Conservation (phyloP, 352 stramenopile genomes). For the Phytophthora rubi region DNA sequence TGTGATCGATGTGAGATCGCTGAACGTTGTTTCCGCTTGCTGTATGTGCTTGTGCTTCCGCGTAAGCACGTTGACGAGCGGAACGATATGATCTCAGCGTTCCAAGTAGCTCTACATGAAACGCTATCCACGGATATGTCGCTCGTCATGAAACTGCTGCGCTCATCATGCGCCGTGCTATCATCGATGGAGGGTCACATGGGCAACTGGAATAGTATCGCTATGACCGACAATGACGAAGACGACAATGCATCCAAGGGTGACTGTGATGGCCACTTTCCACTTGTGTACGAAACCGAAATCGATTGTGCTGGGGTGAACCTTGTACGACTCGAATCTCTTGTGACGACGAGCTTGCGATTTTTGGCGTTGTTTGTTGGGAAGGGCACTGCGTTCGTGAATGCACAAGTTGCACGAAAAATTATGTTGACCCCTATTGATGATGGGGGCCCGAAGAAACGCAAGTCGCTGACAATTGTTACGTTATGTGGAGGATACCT, state of each 20-base stretch:
- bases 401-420: conserved; percentile 23
- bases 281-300: conserved; percentile 46
- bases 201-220: conserved; percentile 33
- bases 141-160: conserved; percentile 69
- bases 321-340: conserved; percentile 41
- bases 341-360: conserved; percentile 54
- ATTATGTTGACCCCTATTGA: conserved; percentile 61
- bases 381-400: conserved; percentile 3
- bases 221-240: conserved; percentile 13
- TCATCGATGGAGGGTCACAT: conserved; percentile 25
- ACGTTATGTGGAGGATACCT: conserved; percentile 63
- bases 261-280: conserved; percentile 23
- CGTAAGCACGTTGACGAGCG: conserved; percentile 41
- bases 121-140: conserved; percentile 58
- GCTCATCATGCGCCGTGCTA: conserved; percentile 43
- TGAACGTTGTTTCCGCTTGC: conserved; percentile 59
- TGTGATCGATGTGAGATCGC: conserved; percentile 50
- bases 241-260: conserved; percentile 1
- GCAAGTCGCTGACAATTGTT: conserved; percentile 53
- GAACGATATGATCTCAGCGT: conserved; percentile 51
- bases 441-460: conserved; percentile 40
- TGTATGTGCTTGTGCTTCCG: conserved; percentile 54
- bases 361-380: conserved; percentile 52
- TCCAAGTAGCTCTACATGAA: conserved; percentile 54
- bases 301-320: conserved; percentile 15